These are phyloP conservation scores for Stachybotrys chartarum DNA, from an alignment of 2,329 filamentous ascomycete species.

Conservation along the genomic window DNA sequence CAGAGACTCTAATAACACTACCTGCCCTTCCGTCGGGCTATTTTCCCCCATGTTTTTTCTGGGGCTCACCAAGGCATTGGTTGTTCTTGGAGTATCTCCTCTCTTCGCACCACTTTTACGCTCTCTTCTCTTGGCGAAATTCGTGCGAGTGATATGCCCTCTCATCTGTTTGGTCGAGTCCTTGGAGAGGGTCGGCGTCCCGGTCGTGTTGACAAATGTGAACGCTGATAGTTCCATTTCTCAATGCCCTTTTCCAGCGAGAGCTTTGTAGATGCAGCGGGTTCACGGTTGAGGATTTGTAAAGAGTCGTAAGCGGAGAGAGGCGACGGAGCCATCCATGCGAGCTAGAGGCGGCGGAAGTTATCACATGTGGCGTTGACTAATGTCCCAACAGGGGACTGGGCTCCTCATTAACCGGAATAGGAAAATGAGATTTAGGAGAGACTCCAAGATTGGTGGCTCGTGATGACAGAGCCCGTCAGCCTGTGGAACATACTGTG, in stretches of 20 bases:
- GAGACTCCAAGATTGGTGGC: too few species aligned
- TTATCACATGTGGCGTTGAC: background rate
- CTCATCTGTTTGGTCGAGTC: slow-evolving; percentile 1
- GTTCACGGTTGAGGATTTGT: too few species aligned
- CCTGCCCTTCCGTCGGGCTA: background rate
- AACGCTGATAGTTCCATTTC: background rate
- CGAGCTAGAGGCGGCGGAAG: background rate
- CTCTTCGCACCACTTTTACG: background rate
- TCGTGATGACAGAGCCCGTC: too few species aligned
- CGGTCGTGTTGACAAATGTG: slow-evolving; percentile 5
- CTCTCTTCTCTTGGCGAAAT: slow-evolving; percentile 6
- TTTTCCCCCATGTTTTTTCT: background rate
- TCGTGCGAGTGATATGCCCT: slow-evolving; percentile 4
- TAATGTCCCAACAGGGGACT: background rate
- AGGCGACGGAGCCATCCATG: background rate
- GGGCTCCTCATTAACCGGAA: background rate
- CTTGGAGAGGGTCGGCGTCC: background rate
- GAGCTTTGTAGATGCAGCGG: background rate
- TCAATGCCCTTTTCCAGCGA: slow-evolving; percentile 4
- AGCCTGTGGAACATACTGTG: too few species aligned
- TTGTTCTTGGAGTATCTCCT: background rate
- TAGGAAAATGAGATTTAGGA: slow-evolving; percentile 4
- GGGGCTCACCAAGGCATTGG: too few species aligned
- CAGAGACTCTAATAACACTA: background rate
- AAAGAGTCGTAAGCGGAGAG: background rate